Percentiles rank a stretch among this genome's conserved stretches.
These are phyloP conservation scores for Beta lomatogona DNA, from an alignment of 179 eudicot genomes.

Conservation along the genomic window DNA sequence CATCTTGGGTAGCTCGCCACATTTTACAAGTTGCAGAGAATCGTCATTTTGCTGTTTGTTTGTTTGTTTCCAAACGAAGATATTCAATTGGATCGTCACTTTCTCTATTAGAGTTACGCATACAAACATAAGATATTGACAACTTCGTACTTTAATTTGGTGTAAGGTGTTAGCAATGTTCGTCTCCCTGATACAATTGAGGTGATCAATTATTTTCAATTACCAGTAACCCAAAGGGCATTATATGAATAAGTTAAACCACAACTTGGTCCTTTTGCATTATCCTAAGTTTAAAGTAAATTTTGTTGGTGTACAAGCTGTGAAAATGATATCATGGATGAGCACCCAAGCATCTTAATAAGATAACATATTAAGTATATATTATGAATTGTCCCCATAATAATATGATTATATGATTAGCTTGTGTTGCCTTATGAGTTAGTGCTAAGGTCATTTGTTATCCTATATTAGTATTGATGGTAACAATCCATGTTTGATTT, in stretches of 20 bases:
- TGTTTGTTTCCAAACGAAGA: neutral
- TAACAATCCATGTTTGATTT: no score
- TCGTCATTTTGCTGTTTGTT: neutral
- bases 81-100: neutral
- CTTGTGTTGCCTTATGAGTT: constrained; percentile 10
- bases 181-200: neutral
- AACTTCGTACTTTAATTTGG: neutral
- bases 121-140: neutral
- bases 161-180: neutral
- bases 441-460: neutral
- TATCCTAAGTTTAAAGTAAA: neutral
- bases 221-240: neutral
- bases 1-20: neutral
- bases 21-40: neutral
- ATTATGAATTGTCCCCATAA: neutral
- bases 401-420: no score
- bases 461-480: neutral
- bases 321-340: neutral
- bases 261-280: neutral
- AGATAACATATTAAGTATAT: no score
- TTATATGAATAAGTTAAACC: neutral
- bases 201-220: neutral
- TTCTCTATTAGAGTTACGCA: neutral
- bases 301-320: neutral
- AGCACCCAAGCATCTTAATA: neutral